Base-by-base conservation (phyloP, 2,329 filamentous ascomycete genomes). In the Phialophora chinensis region DNA sequence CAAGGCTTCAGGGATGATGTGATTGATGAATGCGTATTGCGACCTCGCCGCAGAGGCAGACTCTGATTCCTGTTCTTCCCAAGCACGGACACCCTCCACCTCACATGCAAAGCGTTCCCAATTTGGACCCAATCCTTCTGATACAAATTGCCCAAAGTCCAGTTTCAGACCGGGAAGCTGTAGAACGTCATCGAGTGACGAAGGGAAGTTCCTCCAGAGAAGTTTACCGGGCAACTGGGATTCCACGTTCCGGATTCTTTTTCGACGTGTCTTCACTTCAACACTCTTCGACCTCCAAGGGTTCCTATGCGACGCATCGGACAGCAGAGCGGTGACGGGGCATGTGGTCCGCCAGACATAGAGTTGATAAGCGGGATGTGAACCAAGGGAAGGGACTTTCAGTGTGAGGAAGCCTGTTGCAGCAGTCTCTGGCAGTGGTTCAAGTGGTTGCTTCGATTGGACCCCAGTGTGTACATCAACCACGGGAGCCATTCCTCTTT, bases 61-160 rank as follows among this genome's bases (percentile, higher is more conserved):
- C 11, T 62, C 53, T 35, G 58, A 20, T 42, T 60, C 50, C 27
- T 66, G 55, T 77, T 87, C 20, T 66, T 75, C 7, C 83, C 83
- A 42, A 84, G 85, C 33, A 69, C 68, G 25, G 84, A 87, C 76
- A 74, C 74, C 47, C 73, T 88, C 57, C 81, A 87, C 68, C 44
- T 87, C 23, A 23, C 60, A 59, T 17, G 65, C 68, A 62, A 70
- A 70, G 35, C 66, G 66, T 52, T 66, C 66, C 68, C 66, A 68
- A 17, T 68, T 25, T 23, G 6, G 49, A 52, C 49, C 49, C n/a
- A 23, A 8, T 50, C 65, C 66, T 12, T 59, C 63, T 35, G 63
- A 63, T 38, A 64, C 59, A 31, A 64, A 47, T 23, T 63, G 35
- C 33, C 55, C 54, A 38, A 47, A 60, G 11, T 55, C 27, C 20